Percentiles rank a stretch among this genome's conserved stretches.
These are phyloP conservation scores for Didymella segeticola DNA, from an alignment of 2,329 filamentous ascomycete species.

Conservation along the genomic window DNA sequence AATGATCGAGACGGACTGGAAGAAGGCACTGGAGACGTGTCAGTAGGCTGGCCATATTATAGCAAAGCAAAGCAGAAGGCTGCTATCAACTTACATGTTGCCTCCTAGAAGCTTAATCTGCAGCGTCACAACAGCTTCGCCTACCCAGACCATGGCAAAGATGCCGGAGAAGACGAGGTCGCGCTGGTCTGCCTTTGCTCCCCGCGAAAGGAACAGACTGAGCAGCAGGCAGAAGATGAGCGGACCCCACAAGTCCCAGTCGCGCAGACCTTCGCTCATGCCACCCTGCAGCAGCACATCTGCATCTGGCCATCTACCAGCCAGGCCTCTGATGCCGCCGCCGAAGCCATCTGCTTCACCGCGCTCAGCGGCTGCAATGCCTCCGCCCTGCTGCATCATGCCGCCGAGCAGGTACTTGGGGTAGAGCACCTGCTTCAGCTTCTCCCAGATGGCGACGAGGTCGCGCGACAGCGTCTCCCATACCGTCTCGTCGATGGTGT, in stretches of 20 bases:
- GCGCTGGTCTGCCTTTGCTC: constrained; percentile 79
- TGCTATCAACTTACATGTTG: constrained; percentile 79
- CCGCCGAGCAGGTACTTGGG: constrained; percentile 88
- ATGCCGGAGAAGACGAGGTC: constrained; percentile 93
- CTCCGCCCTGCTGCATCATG: constrained; percentile 65
- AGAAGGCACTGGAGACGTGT: constrained; percentile 78
- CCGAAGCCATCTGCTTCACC: constrained; percentile 56
- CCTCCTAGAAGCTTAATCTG: constrained; percentile 97
- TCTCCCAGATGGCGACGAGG: constrained; percentile 91
- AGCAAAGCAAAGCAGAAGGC: too few relatives aligned
- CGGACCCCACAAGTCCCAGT: constrained; percentile 99
- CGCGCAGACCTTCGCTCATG: constrained; percentile 88
- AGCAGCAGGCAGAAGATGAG: constrained; percentile 91
- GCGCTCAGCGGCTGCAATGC: constrained; percentile 63
- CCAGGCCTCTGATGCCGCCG: constrained; percentile 60
- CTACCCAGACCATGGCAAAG: constrained; percentile 96
- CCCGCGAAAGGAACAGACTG: constrained; percentile 84
- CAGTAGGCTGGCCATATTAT: constrained; percentile 23
- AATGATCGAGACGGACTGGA: constrained; percentile 97
- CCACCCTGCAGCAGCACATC: constrained; percentile 69
- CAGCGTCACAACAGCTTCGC: constrained; percentile 93
- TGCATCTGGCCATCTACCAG: constrained; percentile 72
- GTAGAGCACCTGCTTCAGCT: constrained; percentile 96
- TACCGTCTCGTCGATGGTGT: constrained; percentile 96
- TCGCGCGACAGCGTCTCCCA: constrained; percentile 97